Percentiles rank a stretch among this genome's conserved stretches.
Conservation (phyloP, 2,329 filamentous ascomycete species). For the Coniochaeta sp. region DNA sequence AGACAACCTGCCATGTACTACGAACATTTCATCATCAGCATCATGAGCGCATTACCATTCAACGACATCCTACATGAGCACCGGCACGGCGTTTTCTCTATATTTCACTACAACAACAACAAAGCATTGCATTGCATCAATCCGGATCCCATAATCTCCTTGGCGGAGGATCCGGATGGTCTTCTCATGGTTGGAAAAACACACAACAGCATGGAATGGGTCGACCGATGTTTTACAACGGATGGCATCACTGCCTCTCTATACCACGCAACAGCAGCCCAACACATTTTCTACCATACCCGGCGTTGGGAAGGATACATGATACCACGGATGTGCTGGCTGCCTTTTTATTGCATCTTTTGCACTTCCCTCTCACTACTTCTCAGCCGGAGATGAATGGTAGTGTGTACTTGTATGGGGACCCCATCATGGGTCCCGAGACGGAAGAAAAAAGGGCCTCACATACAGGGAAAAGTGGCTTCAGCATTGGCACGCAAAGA, state of each 20-base stretch:
- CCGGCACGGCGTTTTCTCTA: slow-evolving; percentile 12
- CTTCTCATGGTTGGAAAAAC: slow-evolving; percentile 10
- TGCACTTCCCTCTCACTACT: neutral
- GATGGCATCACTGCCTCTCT: slow-evolving; percentile 16
- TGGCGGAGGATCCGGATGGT: slow-evolving; percentile 10
- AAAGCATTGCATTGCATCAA: slow-evolving; percentile 16
- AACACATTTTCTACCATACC: no score
- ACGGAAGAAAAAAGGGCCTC: neutral
- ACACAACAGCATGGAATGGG: slow-evolving; percentile 11
- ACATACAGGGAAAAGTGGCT: neutral
- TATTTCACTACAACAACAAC: slow-evolving; percentile 5
- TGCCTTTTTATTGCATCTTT: neutral
- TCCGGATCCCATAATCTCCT: slow-evolving; percentile 3
- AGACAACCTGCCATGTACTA: slow-evolving; percentile 17
- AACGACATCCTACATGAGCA: slow-evolving; percentile 17
- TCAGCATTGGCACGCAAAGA: neutral
- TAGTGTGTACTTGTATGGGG: neutral
- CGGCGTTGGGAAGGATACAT: no score
- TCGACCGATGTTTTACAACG: slow-evolving; percentile 17
- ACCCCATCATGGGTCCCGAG: neutral
- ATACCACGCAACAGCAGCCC: slow-evolving; percentile 4
- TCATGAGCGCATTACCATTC: slow-evolving; percentile 11
- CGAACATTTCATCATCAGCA: slow-evolving; percentile 12
- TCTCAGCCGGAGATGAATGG: neutral
- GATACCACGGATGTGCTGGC: neutral